Percentiles rank a stretch among this genome's conserved stretches.
Evolutionary conservation across 139 green algal genomes (phyloP).

Genomic region (Mesostigma viride): DNA sequence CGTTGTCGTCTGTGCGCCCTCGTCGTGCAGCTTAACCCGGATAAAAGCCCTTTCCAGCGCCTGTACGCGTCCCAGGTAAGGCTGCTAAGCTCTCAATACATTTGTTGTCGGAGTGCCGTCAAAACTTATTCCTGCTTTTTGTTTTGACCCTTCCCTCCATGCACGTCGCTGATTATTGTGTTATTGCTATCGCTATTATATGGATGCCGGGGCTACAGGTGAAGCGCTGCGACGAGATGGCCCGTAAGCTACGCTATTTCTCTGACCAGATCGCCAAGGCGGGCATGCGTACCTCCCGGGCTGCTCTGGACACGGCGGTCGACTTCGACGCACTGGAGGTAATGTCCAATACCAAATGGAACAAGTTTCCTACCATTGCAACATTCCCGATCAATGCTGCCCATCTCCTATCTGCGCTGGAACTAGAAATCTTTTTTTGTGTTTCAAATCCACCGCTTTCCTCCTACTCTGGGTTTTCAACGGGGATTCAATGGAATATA

Average conservation of each 20-base stretch:
- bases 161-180: neutral
- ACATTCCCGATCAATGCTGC: no score
- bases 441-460: no score
- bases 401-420: neutral
- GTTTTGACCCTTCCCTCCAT: neutral
- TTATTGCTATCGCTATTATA: neutral
- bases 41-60: slow-evolving; percentile 82
- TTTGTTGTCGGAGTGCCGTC: neutral
- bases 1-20: no score
- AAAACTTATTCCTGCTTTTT: neutral
- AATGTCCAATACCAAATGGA: neutral
- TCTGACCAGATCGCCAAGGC: slow-evolving; percentile 72
- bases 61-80: slow-evolving; percentile 68
- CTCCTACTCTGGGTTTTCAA: no score
- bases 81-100: neutral
- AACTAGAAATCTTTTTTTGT: slow-evolving; percentile 9
- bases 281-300: slow-evolving; percentile 25
- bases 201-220: slow-evolving; percentile 50
- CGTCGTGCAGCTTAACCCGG: slow-evolving; percentile 59
- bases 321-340: slow-evolving; percentile 74
- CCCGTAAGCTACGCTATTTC: slow-evolving; percentile 86
- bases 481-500: no score
- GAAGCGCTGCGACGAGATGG: slow-evolving; percentile 94
- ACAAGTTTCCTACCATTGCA: slow-evolving; percentile 7
- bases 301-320: slow-evolving; percentile 25